Conservation (phyloP, 371 early-diverging fungal species). For the Circinella minor region DNA sequence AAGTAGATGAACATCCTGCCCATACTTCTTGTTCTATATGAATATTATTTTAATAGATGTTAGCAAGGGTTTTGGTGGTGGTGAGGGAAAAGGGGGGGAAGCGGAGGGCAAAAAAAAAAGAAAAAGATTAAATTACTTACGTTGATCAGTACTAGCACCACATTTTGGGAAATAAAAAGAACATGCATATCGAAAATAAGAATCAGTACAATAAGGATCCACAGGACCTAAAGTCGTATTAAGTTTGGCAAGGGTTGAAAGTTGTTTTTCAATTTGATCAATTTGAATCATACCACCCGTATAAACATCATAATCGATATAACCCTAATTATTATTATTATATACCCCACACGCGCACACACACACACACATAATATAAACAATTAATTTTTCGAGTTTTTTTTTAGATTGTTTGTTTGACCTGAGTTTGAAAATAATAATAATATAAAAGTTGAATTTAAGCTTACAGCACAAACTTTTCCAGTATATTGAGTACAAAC, state of each 20-base stretch:
- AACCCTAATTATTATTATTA: conserved; percentile 22
- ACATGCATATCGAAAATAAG: conserved; percentile 45
- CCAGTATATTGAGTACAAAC: conserved; percentile 17
- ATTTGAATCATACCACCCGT: conserved; percentile 19
- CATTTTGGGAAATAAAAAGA: conserved; percentile 43
- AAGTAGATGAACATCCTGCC: conserved; percentile 57
- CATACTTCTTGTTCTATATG: conserved; percentile 18
- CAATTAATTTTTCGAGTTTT: no score
- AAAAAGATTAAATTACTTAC: conserved; percentile 9
- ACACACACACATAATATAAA: no score
- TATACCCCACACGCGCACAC: no score
- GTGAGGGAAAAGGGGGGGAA: no score
- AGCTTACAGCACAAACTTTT: conserved; percentile 19
- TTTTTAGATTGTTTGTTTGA: no score
- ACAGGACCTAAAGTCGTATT: conserved; percentile 14
- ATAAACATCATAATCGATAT: conserved; percentile 41
- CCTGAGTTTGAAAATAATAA: neutral
- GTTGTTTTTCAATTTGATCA: conserved; percentile 29
- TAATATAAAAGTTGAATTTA: neutral
- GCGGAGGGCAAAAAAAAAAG: no score
- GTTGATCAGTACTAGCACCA: conserved; percentile 18
- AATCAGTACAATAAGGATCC: conserved; percentile 44
- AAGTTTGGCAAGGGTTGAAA: conserved; percentile 18
- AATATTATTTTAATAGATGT: neutral
- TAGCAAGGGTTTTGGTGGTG: no score